Base-by-base conservation (phyloP, 805 yeast genomes). In the Nakazawaea ishiwadae region DNA sequence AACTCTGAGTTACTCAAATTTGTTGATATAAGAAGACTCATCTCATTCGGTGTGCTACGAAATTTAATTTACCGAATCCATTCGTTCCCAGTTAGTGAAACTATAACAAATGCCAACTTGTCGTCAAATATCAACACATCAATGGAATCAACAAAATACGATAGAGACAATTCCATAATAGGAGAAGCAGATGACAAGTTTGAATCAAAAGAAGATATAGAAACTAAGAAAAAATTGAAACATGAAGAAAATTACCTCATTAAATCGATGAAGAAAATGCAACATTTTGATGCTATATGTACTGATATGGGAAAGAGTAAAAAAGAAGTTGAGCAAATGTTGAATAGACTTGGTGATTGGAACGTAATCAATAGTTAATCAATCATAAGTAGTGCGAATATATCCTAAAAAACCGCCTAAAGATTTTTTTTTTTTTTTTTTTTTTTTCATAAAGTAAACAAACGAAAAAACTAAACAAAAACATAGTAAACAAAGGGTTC, bases 1-100 rank as follows among this genome's bases (percentile, higher is more conserved):
- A 81, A 93, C 54, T 67, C 66, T 30, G 73, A 73, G 35, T 61
- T 65, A 3, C 63, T 93, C 14, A 58, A 64, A 20, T 73, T 79
- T 48, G 77, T 95, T 31, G 99, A 93, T 59, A 68, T 93, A 3
- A 70, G 98, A 48, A 66, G 95, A 41, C 86, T 93, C 51, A 67
- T 93, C 16, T 78, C 89, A 15, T 93, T 90, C 67, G 99, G 99
- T 1, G 72, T 87, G 2, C 66, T 87, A 18, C 75, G 88, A 46
- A 88, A 95, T 0, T 53, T 93, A 5, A 82, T 95, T 7, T 89
- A 89, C 56, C 64, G 97, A 39, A 84, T 89, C 1, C 74, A 84
- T 42, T 67, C 89, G 16, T 86, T 77, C 54, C 97, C 98, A 0
- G 63, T 86, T 1, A 58, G 77, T 39, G 65, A 60, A 27, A 58